Base-by-base conservation (phyloP, 768 basidiomycete species). In the Tylopilus plumbeoviolaceoides region DNA sequence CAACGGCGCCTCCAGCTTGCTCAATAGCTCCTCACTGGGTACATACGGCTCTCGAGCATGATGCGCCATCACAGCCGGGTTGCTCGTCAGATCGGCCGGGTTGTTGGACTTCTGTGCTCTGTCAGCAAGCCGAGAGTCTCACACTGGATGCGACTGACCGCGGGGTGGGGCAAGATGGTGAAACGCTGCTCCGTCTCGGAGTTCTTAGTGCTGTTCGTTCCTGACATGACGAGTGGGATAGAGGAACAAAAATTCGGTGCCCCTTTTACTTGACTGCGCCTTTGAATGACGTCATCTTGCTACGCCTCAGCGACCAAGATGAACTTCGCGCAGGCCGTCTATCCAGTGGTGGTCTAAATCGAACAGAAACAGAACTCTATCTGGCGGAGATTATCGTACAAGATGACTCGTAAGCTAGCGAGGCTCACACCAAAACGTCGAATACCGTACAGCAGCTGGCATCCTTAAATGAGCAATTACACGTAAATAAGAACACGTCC, bases 131-230 rank as follows among this genome's bases (percentile, higher is more conserved):
- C 21, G 35, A 15, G 18, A 10, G 7, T 18, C 39, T 5, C 28
- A 38, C 50, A 33, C 35, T 4, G 10, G 18, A 31, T 56, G 42
- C 28, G 3, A 61, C 77, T 44, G 59, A 83, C 82, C 59, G 83
- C 83, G 45, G 83, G 84, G 62, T 85, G 82, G 20, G 84, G 84
- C 51, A 77, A 73, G 60, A 80, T 85, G 44, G 67, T 69, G 66
- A 77, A 84, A 1, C 58, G 62, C 45, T 71, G 76, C 59, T 81
- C 77, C 7, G 53, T 41, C 35, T 50, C 44, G 1, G 15, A 15
- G 28, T 40, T 28, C 27, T 46, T 50, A 20, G 59, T n/a, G n/a
- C 36, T 38, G n/a, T 53, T 25, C 44, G 48, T 38, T 38, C 44
- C 40, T 5, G 63, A 56, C 63, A 64, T 64, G 61, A 46, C 44